Evolutionary conservation across 805 yeast species (phyloP), one percentile per base, ranked within the genome.

Genomic region (Vanderwaltozyma verrucispora): DNA sequence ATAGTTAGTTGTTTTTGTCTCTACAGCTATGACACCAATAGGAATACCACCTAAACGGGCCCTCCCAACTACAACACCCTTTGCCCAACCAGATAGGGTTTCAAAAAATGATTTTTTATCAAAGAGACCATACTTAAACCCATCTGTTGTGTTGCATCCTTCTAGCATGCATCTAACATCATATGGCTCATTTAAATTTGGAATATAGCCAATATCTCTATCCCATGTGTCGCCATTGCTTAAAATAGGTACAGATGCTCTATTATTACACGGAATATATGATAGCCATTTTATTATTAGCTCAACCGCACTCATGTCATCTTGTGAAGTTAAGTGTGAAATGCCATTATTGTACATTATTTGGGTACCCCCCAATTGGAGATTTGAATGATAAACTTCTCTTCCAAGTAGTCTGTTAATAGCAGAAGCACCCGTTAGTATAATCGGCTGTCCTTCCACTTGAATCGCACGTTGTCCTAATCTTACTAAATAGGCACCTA

Each of bases 31-130:
- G 33, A 92, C 94, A 71, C 98, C 99, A 59, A 92, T 74, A 49
- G 98, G 98, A 52, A 92, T 87, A 70, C 99, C 99, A 51, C 98
- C 98, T 38, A 92, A 71, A 60, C 98, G 80, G 20, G 98, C 98
- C 67, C 99, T 81, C 55, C 99, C 99, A 47, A 89, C 94, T 51
- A 89, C 95, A 45, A 94, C 97, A 69, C 97, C 96, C 55, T 75
- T 80, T 35, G 99, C 98, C 99, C 99, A 92, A 24, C 98, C 99
- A 23, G 88, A 77, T 41, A 92, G 73, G 10, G 97, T 87, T 66
- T 92, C 99, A 59, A 79, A 88, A 82, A 92, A 92, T 6, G 97
- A 88, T 44, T 68, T 80, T 61, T 76, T 80, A 65, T 92, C 99
- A 51, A 92, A 94, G 61, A 92, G 62, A 68, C 99, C 99, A 42